Evolutionary conservation across 805 yeast genomes (phyloP).

Genomic region (Candida arabinofermentans): DNA sequence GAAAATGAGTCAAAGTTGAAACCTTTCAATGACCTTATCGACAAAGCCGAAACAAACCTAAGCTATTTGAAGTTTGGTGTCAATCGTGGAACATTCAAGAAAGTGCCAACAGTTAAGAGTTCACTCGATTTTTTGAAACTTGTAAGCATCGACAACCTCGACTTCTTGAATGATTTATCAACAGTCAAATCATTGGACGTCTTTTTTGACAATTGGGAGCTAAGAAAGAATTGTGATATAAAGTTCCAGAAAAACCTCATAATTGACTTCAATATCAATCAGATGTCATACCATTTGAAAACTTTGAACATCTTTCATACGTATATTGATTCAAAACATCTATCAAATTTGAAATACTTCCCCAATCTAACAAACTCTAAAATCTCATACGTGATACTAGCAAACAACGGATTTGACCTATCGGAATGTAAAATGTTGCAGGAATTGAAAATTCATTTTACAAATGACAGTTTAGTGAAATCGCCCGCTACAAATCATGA

Average conservation of each 20-base stretch:
- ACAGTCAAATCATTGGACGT: constrained; percentile 25
- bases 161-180: constrained; percentile 22
- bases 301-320: constrained; percentile 29
- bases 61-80: constrained; percentile 29
- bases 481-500: constrained; percentile 1
- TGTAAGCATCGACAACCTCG: constrained; percentile 28
- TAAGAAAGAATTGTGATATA: constrained; percentile 24
- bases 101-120: constrained; percentile 19
- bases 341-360: constrained; percentile 21
- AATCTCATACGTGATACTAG: constrained; percentile 27
- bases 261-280: constrained; percentile 18
- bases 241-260: constrained; percentile 23
- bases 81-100: constrained; percentile 26
- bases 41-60: constrained; percentile 17
- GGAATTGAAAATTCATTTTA: constrained; percentile 29
- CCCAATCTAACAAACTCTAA: constrained; percentile 29
- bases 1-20: constrained; percentile 27
- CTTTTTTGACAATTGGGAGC: constrained; percentile 30
- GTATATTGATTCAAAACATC: constrained; percentile 25
- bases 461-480: constrained; percentile 20
- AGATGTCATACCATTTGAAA: constrained; percentile 16
- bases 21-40: constrained; percentile 28
- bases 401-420: constrained; percentile 27
- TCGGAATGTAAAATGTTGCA: constrained; percentile 24
- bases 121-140: constrained; percentile 24